Base-by-base conservation (phyloP, 192 early-diverging fungal species). In the Umbelopsis sp. region DNA sequence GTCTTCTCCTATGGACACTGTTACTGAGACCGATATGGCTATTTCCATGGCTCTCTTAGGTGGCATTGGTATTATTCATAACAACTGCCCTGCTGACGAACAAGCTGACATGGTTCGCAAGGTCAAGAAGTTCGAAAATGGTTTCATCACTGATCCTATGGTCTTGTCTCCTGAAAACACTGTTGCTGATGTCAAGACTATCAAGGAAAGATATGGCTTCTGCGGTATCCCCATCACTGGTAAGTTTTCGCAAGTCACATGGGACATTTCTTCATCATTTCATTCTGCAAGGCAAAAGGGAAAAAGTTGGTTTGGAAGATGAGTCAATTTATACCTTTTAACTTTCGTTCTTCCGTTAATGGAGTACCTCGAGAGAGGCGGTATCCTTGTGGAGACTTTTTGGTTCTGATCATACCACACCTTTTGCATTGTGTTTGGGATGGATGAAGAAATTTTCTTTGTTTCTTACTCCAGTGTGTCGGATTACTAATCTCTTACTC, bases 111-210 rank as follows among this genome's bases (percentile, higher is more conserved):
- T 99, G 97, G 97, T 99, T 43, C 89, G 94, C 74, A 93, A 94
- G 78, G 97, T 99, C 79, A 97, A 95, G 85, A 95, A 91, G 80
- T 99, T 94, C 74, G 97, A 99, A 78, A 99, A 99, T 85, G 97
- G 97, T 12, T 99, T 99, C 80, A 99, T 99, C 80, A 90, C 91
- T 45, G 95, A 99, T 75, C 97, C 97, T 16, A 74, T 95, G 51
- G 92, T 92, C 76, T 81, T 99, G 71, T 88, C 88, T 69, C 93
- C 95, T 32, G 80, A 83, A 65, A 83, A 97, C 84, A 92, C 87
- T 38, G 95, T 97, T 44, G 82, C 86, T 52, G 93, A 97, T 77
- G 93, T 99, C 43, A 81, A 92, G 43, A 81, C 87, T 36, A 94
- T 97, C 83, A 99, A 99, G 89, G 80, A 83, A 31, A 83, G 83